Evolutionary conservation across 495 filamentous ascomycete genomes (phyloP), one percentile per base, ranked within the genome.

Genomic region (Aspergillus heteromorphus): DNA sequence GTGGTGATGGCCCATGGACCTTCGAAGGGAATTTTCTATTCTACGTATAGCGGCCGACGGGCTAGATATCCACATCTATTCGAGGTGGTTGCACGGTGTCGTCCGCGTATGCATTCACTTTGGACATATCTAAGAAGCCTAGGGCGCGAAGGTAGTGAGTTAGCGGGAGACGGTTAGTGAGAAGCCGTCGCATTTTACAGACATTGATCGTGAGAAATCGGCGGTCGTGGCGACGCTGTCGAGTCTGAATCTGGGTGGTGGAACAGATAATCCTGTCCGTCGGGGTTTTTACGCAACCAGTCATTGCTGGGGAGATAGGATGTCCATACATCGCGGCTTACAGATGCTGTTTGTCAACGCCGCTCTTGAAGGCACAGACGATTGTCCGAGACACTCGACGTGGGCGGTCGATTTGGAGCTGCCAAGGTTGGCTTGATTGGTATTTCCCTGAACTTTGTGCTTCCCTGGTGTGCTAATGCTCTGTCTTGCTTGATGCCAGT

Each of bases 311-410:
- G 55, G 50, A n/a, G 65, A 76, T 54, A 45, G 34, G 41, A 25
- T 48, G 34, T 63, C 69, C 0, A 45, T 82, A 1, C 30, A 63
- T 34, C 49, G 30, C 31, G 79, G 76, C 0, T 43, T 55, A 40
- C 71, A 84, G 43, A 88, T 85, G 0, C 65, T 88, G 14, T 83
- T 88, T 62, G 77, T 87, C 7, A 89, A 89, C 66, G 87, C 86
- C 0, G 73, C 83, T 11, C 75, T 86, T 16, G 68, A 73, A 43
- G 70, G 69, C 9, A 16, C 29, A 2, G 43, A 49, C 6, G 74
- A 72, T 41, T 53, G 53, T 45, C 70, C 71, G 5, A 31, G 58
- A 5, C 75, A 84, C 21, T 65, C 66, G 16, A 65, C 77, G 0
- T 85, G 80, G 79, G 19, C 83, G 0, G 73, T 86, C 23, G 77